Evolutionary conservation across 164 flowering plant species (phyloP), one percentile per base, ranked within the genome.

Genomic region (Liquidambar formosana): DNA sequence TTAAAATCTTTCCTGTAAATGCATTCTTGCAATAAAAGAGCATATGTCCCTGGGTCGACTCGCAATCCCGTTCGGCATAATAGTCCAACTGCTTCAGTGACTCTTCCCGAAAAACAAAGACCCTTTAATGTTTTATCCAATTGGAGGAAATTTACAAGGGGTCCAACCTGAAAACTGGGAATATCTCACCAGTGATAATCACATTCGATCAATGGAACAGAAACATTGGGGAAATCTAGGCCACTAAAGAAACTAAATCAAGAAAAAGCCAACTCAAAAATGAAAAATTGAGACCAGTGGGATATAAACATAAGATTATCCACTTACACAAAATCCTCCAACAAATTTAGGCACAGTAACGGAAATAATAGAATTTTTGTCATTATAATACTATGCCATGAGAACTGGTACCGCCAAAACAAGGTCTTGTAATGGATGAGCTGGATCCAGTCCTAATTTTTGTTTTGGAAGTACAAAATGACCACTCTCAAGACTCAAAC

Each of bases 11-110:
- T 81, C 70, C 80, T 81, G 59, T 75, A 80, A 68, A 91, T 84
- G 78, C 91, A 89, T 70, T 91, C 97, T 73, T 89, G 97, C 76
- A 93, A 70, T n/a, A 89, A 66, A 63, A 91, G 87, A 61, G 86
- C 70, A 70, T 89, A 93, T 0, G 89, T 87, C 11, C 73, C 75
- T 10, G 76, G 68, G 6, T 76, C 75, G 44, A 84, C 84, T 46
- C 66, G 66, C 48, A 74, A 33, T 8, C 78, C 81, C 18, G 82
- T 68, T 43, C 78, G 27, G 72, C 91, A 88, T 41, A 93, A 67
- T 49, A 88, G 70, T 23, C 81, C 77, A 63, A 89, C 70, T 54
- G 94, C 93, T 75, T 87, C 85, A 28, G 52, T 68, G 69, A 91
- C 57, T 74, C 87, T 88, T 67, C 92, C 97, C 12, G 84, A 71